Evolutionary conservation across 1,284 basidiomycete genomes (phyloP).

Genomic region (Ceratobasidium sp.): DNA sequence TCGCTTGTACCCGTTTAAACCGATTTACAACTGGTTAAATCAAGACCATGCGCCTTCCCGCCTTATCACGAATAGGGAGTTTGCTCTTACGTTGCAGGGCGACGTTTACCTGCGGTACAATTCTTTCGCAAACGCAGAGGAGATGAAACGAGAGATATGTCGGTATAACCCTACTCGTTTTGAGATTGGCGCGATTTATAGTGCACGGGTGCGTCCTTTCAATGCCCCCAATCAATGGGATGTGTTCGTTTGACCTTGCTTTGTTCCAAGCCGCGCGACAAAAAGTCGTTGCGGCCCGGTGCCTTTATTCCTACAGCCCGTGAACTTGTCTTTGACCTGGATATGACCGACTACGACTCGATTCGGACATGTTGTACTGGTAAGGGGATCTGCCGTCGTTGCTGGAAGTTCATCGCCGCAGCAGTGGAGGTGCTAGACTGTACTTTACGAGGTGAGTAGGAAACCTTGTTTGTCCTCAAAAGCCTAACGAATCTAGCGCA

Average conservation of each 20-base stretch:
- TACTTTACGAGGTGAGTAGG: constrained; percentile 65
- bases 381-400: constrained; percentile 89
- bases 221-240: background rate
- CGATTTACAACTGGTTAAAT: constrained; percentile 94
- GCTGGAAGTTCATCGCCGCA: constrained; percentile 94
- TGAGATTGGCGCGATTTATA: constrained; percentile 96
- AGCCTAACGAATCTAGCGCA: background rate
- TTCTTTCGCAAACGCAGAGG: constrained; percentile 83
- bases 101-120: constrained; percentile 96
- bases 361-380: constrained; percentile 94
- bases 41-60: constrained; percentile 74
- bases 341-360: constrained; percentile 99
- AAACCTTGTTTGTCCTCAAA: background rate
- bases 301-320: constrained; percentile 81
- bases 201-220: constrained; percentile 69
- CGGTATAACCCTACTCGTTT: constrained; percentile 88
- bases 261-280: constrained; percentile 79
- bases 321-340: constrained; percentile 99
- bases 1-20: constrained; percentile 92
- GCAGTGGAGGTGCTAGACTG: constrained; percentile 89
- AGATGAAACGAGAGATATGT: constrained; percentile 90
- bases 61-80: constrained; percentile 91
- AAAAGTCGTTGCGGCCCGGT: constrained; percentile 79
- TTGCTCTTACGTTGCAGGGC: constrained; percentile 92
- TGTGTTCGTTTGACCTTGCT: constrained; percentile 23